Percentiles rank a stretch among this genome's conserved stretches.
Conservation (phyloP, 2,329 filamentous ascomycete genomes). For the Penicillium verrucosum region DNA sequence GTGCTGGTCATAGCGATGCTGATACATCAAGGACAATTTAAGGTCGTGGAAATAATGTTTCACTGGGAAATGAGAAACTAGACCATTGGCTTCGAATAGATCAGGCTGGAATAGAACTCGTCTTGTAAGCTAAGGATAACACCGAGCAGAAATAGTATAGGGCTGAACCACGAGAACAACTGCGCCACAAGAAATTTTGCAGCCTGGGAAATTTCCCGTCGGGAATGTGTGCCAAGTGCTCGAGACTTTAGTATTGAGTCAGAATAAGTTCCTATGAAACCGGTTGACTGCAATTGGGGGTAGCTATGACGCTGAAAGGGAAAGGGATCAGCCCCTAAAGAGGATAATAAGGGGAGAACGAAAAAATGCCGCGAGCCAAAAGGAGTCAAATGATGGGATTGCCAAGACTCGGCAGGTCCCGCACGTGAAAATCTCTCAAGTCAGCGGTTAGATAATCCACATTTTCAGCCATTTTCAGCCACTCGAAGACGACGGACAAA, state of each 20-base stretch:
- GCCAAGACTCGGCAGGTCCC: not conserved
- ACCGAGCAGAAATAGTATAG: not conserved
- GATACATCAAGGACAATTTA: not conserved
- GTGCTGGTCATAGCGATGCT: not conserved
- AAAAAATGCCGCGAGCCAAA: not conserved
- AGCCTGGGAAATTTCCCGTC: not conserved
- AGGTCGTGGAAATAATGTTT: not conserved
- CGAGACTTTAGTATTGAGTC: not conserved
- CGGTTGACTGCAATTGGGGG: not conserved
- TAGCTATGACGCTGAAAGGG: not conserved
- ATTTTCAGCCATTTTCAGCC: not conserved
- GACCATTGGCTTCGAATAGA: not conserved
- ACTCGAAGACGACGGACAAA: not conserved
- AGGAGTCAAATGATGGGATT: not conserved
- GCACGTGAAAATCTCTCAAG: constrained; percentile 1
- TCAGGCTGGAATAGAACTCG: not conserved
- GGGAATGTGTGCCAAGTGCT: constrained; percentile 1
- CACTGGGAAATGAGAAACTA: not conserved
- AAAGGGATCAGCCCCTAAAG: not conserved
- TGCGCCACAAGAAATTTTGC: not conserved
- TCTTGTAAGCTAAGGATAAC: not conserved
- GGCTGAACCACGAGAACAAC: not conserved
- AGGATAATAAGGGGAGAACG: not conserved
- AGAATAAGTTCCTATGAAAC: not conserved
- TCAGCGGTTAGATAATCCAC: not conserved